A percentile compares a stretch with the other conserved stretches of the same genome.
Evolutionary conservation across 164 flowering plant species (phyloP).

Genomic region (Cinnamomum chago): DNA sequence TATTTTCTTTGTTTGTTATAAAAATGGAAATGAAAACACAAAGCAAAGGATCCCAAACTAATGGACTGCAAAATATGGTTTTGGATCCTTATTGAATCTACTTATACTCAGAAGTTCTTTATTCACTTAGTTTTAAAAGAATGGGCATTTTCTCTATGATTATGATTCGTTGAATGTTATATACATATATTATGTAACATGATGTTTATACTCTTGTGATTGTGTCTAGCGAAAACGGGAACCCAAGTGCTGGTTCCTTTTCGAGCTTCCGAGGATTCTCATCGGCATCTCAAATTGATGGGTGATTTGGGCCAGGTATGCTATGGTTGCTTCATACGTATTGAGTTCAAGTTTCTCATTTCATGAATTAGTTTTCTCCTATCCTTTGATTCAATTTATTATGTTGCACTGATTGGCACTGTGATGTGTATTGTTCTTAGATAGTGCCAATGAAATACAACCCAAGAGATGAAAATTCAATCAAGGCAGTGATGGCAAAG

Average conservation of each 20-base stretch:
- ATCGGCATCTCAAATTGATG: conserved; percentile 96
- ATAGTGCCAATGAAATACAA: conserved; percentile 95
- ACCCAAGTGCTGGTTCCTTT: conserved; percentile 95
- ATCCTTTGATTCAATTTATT: neutral
- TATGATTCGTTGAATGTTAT: neutral
- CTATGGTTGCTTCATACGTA: neutral
- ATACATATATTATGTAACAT: neutral
- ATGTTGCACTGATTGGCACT: neutral
- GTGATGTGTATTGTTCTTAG: conserved; percentile 30
- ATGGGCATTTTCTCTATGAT: neutral
- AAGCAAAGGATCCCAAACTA: neutral
- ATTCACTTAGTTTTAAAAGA: neutral
- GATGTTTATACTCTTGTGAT: neutral
- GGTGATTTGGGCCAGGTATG: conserved; percentile 98
- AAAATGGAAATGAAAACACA: neutral
- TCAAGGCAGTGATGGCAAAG: conserved; percentile 98
- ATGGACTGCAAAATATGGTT: neutral
- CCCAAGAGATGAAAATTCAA: conserved; percentile 87
- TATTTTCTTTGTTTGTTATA: neutral
- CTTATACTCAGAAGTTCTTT: neutral
- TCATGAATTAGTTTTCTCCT: neutral
- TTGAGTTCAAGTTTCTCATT: neutral
- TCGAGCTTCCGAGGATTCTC: conserved; percentile 91
- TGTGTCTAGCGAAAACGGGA: conserved; percentile 86
- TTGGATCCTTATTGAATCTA: neutral